A percentile compares a stretch with the other conserved stretches of the same genome.
phyloP scores from a whole-genome alignment of 257 asterid species.

The Knoxia roxburghii region DNA sequence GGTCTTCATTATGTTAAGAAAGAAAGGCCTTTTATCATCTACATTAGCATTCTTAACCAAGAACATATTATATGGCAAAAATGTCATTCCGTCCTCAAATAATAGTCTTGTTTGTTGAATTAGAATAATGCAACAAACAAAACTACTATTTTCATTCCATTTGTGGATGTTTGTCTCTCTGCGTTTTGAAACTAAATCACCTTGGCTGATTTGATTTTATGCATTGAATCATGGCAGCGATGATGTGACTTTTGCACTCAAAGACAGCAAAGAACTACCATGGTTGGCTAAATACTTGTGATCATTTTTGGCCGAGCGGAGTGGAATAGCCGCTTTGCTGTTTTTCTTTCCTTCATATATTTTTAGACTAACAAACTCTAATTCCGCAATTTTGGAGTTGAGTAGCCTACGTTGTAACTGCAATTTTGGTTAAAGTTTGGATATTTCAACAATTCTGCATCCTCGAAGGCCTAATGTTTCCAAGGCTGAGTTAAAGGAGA shows the following conservation, averaged over 20 bases:
- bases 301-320: not conserved
- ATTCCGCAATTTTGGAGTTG: too few species aligned
- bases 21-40: not conserved
- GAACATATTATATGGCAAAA: not conserved
- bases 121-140: too few species aligned
- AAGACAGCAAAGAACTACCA: constrained; percentile 79
- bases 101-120: not conserved
- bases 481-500: too few species aligned
- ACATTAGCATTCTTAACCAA: not conserved
- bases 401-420: too few species aligned
- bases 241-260: constrained; percentile 88
- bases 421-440: too few species aligned
- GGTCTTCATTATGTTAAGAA: not conserved
- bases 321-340: not conserved
- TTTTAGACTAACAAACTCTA: too few species aligned
- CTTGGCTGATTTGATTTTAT: not conserved
- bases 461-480: too few species aligned
- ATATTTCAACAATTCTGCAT: too few species aligned
- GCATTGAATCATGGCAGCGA: constrained; percentile 47
- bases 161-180: not conserved
- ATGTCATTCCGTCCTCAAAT: too few species aligned
- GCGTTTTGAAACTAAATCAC: not conserved
- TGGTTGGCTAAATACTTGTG: constrained; percentile 80
- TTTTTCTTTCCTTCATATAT: not conserved
- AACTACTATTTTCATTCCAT: not conserved